phyloP scores from a whole-genome alignment of 306 rosid species.

The Dryas alaskensis region DNA sequence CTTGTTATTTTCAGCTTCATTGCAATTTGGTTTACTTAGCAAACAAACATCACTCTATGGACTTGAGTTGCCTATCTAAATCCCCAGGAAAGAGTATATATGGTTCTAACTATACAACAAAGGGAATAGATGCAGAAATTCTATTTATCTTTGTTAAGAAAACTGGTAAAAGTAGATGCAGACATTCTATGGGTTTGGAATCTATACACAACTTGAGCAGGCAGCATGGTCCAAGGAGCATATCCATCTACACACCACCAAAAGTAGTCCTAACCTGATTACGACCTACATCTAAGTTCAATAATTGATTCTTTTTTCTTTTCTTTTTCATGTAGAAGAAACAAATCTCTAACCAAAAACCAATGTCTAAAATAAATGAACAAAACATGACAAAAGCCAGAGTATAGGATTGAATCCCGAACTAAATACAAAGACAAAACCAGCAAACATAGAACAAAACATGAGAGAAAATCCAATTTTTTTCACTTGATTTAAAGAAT shows the following conservation, averaged over 20 bases:
- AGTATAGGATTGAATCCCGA: background rate
- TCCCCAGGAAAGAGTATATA: background rate
- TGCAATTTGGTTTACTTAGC: background rate
- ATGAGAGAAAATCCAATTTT: background rate
- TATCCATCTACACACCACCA: conserved; percentile 11
- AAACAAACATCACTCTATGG: background rate
- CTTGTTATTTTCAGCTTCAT: background rate
- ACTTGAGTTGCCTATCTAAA: background rate
- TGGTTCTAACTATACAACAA: background rate
- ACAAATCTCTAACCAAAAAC: background rate
- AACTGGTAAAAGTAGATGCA: conserved; percentile 13
- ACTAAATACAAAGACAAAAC: background rate
- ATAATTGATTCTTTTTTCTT: background rate
- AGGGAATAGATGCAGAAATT: background rate
- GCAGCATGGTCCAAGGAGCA: conserved; percentile 12
- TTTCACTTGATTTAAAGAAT: background rate
- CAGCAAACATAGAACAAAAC: background rate
- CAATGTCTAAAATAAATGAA: background rate
- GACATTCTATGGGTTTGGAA: conserved; percentile 1
- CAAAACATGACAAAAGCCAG: background rate
- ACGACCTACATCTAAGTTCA: background rate
- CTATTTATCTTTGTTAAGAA: background rate
- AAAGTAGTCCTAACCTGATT: background rate
- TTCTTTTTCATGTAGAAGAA: background rate
- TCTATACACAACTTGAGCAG: conserved; percentile 11